Conservation (phyloP, 2,329 filamentous ascomycete species). For the Zarea fungicola region DNA sequence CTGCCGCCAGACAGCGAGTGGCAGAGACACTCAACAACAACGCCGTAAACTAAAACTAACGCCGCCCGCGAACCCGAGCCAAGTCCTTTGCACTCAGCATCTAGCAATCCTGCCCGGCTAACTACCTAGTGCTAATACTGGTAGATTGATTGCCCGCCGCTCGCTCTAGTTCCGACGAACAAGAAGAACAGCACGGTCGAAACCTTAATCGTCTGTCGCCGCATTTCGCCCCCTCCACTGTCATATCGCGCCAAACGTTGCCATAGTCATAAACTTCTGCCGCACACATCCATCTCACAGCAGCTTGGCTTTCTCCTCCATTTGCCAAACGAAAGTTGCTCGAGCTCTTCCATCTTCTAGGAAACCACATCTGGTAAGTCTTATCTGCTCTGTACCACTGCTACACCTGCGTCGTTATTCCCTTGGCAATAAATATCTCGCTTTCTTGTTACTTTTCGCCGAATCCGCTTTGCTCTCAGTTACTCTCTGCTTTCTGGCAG, state of each 20-base stretch:
- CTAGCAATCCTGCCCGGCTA: too few relatives aligned
- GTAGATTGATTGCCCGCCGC: not conserved
- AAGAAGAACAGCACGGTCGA: not conserved
- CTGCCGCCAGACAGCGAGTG: too few relatives aligned
- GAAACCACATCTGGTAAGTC: not conserved
- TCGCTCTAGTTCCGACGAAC: slow-evolving; percentile 9
- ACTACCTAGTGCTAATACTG: not conserved
- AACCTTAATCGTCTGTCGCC: slow-evolving; percentile 14
- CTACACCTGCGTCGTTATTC: not conserved
- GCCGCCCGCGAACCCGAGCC: too few relatives aligned
- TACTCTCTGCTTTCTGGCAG: not conserved
- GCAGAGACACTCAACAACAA: slow-evolving; percentile 7
- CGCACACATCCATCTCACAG: slow-evolving; percentile 6
- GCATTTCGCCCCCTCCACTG: slow-evolving; percentile 13
- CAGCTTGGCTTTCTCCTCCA: slow-evolving; percentile 6
- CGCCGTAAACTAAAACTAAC: too few relatives aligned
- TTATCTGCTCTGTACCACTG: not conserved
- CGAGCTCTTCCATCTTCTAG: not conserved
- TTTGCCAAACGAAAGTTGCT: slow-evolving; percentile 3
- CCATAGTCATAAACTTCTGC: slow-evolving; percentile 10
- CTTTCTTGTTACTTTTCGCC: slow-evolving; percentile 1
- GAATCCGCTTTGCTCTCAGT: not conserved
- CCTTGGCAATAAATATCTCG: not conserved
- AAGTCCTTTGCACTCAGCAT: too few relatives aligned
- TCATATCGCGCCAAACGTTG: slow-evolving; percentile 11